Conservation (phyloP, 2,329 filamentous ascomycete genomes). For the Phyllosticta citriasiana region DNA sequence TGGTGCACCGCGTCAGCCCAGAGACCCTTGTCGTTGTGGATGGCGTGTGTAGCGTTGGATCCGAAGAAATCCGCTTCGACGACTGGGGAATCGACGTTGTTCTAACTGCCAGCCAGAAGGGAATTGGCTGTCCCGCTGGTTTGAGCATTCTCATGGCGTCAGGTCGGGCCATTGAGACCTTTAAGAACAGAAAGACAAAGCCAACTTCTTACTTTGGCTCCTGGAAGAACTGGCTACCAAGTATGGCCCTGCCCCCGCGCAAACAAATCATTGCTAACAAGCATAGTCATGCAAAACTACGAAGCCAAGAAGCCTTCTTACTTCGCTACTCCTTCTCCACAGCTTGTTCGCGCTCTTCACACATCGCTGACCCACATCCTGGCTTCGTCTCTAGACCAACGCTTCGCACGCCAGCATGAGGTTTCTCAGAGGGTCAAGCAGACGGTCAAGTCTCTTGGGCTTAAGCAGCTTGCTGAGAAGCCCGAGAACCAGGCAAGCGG, state of each 20-base stretch:
- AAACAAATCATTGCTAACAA: conserved; percentile 15
- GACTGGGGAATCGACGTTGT: conserved; percentile 90
- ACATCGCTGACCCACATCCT: conserved; percentile 81
- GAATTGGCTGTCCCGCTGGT: conserved; percentile 88
- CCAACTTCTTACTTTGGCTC: conserved; percentile 89
- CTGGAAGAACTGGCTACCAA: conserved; percentile 94
- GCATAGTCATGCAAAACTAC: conserved; percentile 90
- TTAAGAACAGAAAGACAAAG: conserved; percentile 70
- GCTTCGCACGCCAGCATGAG: conserved; percentile 71
- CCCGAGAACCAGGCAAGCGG: conserved; percentile 88
- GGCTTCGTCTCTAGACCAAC: conserved; percentile 65
- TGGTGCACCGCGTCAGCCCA: conserved; percentile 78
- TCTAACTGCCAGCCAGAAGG: conserved; percentile 91
- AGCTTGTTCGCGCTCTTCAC: conserved; percentile 86
- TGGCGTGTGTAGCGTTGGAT: conserved; percentile 93
- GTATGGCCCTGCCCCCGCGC: conserved; percentile 37
- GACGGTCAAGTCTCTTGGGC: conserved; percentile 65
- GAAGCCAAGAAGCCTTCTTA: conserved; percentile 96
- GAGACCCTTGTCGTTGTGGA: conserved; percentile 89
- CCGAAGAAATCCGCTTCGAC: conserved; percentile 93
- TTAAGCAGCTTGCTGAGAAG: conserved; percentile 77
- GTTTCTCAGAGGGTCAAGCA: conserved; percentile 81
- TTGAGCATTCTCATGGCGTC: conserved; percentile 92
- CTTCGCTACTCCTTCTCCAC: conserved; percentile 92
- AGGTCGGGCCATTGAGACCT: conserved; percentile 69